Percentiles rank a stretch among this genome's conserved stretches.
phyloP scores from a whole-genome alignment of 768 basidiomycete species.

The Phanerochaete sordida region DNA sequence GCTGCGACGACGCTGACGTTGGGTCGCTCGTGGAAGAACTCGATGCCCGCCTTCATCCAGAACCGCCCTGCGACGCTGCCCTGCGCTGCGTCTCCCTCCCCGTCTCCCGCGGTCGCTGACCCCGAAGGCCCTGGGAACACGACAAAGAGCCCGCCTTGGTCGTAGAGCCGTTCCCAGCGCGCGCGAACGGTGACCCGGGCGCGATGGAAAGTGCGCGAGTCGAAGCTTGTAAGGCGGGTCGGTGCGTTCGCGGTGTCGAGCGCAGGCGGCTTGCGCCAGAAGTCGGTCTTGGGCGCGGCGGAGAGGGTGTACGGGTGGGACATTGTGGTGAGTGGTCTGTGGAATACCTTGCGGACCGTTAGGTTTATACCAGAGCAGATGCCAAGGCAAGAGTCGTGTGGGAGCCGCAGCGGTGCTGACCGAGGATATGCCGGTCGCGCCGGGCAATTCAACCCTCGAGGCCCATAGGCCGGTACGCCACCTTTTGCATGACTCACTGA shows the following conservation, averaged over 20 bases:
- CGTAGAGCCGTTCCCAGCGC: constrained; percentile 26
- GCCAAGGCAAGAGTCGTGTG: too few species aligned
- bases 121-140: constrained; percentile 7
- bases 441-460: too few species aligned
- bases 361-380: too few species aligned
- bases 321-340: too few species aligned
- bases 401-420: too few species aligned
- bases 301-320: neutral
- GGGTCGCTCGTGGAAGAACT: constrained; percentile 22
- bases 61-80: neutral
- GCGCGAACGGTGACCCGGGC: constrained; percentile 25
- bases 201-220: constrained; percentile 15
- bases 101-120: neutral
- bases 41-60: constrained; percentile 30
- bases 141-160: constrained; percentile 27
- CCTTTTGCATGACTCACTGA: too few species aligned
- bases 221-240: constrained; percentile 8
- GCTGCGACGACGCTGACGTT: constrained; percentile 25
- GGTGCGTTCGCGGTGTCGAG: constrained; percentile 21
- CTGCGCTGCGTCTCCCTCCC: neutral
- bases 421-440: too few species aligned
- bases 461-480: too few species aligned
- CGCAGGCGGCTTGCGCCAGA: constrained; percentile 28
- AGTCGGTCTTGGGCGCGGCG: constrained; percentile 22
- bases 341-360: too few species aligned